Base-by-base conservation (phyloP, 805 yeast genomes). In the Suhomyces faveliae region DNA sequence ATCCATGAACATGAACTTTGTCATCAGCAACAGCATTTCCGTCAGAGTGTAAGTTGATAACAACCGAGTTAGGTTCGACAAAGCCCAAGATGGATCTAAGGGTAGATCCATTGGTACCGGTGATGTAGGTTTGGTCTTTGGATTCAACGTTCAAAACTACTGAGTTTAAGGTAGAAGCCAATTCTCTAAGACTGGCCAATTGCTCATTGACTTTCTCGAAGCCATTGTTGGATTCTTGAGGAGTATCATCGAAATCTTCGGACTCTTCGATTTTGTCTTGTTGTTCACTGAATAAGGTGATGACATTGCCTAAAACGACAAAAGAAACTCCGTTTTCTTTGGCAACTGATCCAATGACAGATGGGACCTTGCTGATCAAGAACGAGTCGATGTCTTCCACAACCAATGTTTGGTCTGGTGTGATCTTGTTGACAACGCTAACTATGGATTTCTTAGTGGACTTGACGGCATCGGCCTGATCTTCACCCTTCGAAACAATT, bases 361-460 rank as follows among this genome's bases (percentile, higher is more conserved):
- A 54, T 3, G 73, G 74, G 13, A 85, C 74, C 51, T 73, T 74
- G 15, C 65, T 60, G 42, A 75, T 62, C 50, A 86, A 79, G 60
- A 85, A 81, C 10, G 81, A 67, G 55, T 86, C 89, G 53, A 92
- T 77, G 57, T 87, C 96, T 6, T 71, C 62, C 39, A 89, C 69
- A 9, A 71, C 69, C 50, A 70, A 68, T 27, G 89, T 78, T 49
- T 80, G 79, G 38, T 78, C 72, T 29, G 97, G 96, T 7, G 89
- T 73, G 47, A 85, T 76, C 45, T 74, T 71, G 67, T 89, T 90
- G 47, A 94, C 96, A 17, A 76, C 67, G 29, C 80, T 74, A 49
- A 94, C 89, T 49, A 94, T 74, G 15, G 80, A 80, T 54, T 81
- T 83, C 67, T 91, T 87, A 30, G 89, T 87, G 11, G 64, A 58